Base-by-base conservation (phyloP, 345 rosid species). In the Viola odorata region DNA sequence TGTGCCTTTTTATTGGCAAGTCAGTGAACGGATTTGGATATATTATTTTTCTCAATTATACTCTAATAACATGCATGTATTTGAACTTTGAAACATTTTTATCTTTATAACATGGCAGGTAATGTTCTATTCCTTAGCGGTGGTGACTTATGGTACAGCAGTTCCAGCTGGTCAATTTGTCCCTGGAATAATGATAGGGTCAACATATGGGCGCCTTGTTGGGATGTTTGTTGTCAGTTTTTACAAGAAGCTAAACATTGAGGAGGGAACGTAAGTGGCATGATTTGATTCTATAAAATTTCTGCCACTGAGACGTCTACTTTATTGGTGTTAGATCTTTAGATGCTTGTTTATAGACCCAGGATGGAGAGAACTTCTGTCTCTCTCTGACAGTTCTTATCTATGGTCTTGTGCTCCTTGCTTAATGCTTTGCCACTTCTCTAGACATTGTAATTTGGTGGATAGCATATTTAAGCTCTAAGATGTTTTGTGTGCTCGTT, bases 151-250 rank as follows among this genome's bases (percentile, higher is more conserved):
- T 80, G 99, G 99, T 57, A 77, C 89, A 41, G 99, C 99, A 77
- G 97, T 94, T 76, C 99, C 99, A 53, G 96, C 97, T 56, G 99
- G 99, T 45, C 99, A 90, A 72, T 94, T 94, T 82, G 84, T 94
- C 74, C 99, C 99, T 65, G 97, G 97, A 68, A 94, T 94, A 74
- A 83, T 94, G 96, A 94, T 94, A 69, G 99, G 99, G 53, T 90
- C 99, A 60, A 90, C 97, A 45, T 94, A 94, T 69, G 99, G 99
- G 64, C 97, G 99, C 56, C 86, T 94, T 70, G 95, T 94, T 67
- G 99, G 97, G 76, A 86, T 94, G 94, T 81, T 90, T 75, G 96
- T 87, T 41, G 91, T 94, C 68, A 88, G 81, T 17, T 88, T 85
- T 65, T 94, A 94, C 84, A 79, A 76, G 82, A 94, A 88, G 80